Percentiles rank a stretch among this genome's conserved stretches.
Evolutionary conservation across 2,329 filamentous ascomycete genomes (phyloP).

Genomic region (Proliferodiscus dingleyae): DNA sequence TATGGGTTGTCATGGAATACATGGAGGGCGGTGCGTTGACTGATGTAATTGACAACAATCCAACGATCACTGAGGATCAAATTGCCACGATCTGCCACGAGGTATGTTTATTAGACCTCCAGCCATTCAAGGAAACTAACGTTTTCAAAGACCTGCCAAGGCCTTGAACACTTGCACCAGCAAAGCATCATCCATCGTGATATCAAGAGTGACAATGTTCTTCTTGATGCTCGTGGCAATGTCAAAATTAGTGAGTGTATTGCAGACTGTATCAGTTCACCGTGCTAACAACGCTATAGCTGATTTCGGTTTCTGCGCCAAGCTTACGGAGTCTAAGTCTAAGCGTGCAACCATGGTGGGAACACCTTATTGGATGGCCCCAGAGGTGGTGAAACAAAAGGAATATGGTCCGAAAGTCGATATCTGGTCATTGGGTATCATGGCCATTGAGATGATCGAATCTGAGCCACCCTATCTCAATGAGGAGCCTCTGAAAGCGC

Average conservation of each 20-base stretch:
- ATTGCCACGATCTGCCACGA: slow-evolving; percentile 96
- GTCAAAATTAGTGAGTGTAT: slow-evolving; percentile 86
- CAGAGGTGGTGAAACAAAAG: slow-evolving; percentile 98
- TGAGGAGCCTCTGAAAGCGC: slow-evolving; percentile 92
- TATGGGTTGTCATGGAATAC: slow-evolving; percentile 99
- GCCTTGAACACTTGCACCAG: slow-evolving; percentile 86
- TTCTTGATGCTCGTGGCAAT: slow-evolving; percentile 88
- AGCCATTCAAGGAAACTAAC: slow-evolving; percentile 8
- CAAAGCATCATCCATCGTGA: slow-evolving; percentile 98
- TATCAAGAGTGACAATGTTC: slow-evolving; percentile 98
- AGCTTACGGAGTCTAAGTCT: slow-evolving; percentile 91
- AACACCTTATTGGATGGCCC: slow-evolving; percentile 99
- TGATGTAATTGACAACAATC: slow-evolving; percentile 98
- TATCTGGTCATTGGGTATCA: slow-evolving; percentile 98
- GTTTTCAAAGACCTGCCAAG: slow-evolving; percentile 75
- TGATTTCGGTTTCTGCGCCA: slow-evolving; percentile 98
- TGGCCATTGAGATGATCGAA: slow-evolving; percentile 99
- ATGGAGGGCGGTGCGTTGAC: slow-evolving; percentile 98
- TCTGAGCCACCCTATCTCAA: slow-evolving; percentile 97
- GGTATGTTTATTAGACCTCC: slow-evolving; percentile 49
- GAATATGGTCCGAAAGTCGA: slow-evolving; percentile 98
- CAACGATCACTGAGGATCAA: slow-evolving; percentile 88
- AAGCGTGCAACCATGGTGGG: slow-evolving; percentile 99
- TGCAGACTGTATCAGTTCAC: background rate
- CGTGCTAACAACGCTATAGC: slow-evolving; percentile 51